Evolutionary conservation across 768 basidiomycete species (phyloP), one percentile per base, ranked within the genome.

Genomic region (Tricholoma hemisulphureum): DNA sequence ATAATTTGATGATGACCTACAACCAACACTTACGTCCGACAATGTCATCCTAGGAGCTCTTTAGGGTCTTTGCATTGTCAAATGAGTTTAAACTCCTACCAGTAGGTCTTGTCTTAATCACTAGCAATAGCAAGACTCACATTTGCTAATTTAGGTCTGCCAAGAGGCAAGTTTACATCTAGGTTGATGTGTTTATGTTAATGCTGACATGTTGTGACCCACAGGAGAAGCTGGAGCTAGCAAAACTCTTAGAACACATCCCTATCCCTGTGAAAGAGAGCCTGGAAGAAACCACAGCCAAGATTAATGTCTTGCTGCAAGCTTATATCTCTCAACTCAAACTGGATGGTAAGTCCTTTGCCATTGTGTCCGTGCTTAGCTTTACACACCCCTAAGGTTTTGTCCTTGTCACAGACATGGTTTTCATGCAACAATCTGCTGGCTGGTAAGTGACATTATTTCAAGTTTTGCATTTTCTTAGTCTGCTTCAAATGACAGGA

Each of bases 211-310:
- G n/a, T n/a, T 16, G 34, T 37, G 3, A 6, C 20, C 8, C 57
- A 32, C 31, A 74, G 74, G 91, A 94, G 73, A 97, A 96, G 69
- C 80, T 95, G 4, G 95, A 98, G 66, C 80, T 97, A 14, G 83
- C 86, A 4, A 95, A 95, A 67, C 77, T 98, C 6, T 76, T 98
- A 41, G 96, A 99, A 67, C 83, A 94, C 1, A 95, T 98, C 0
- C 96, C 96, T 2, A 95, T 99, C 41, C 97, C 97, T 0, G 90
- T 98, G 64, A 98, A 98, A 73, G 97, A 99, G 72, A 81, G 86
- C 51, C 93, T 96, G 4, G 96, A 99, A 58, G 96, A 99, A 65
- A 93, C 95, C 0, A 89, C 94, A 0, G 91, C 97, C 7, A 99
- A 99, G 76, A 94, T 98, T 71, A 98, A 98, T 64, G 96, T 98